Conservation (phyloP, 495 filamentous ascomycete species). For the Cetradonia linearis region DNA sequence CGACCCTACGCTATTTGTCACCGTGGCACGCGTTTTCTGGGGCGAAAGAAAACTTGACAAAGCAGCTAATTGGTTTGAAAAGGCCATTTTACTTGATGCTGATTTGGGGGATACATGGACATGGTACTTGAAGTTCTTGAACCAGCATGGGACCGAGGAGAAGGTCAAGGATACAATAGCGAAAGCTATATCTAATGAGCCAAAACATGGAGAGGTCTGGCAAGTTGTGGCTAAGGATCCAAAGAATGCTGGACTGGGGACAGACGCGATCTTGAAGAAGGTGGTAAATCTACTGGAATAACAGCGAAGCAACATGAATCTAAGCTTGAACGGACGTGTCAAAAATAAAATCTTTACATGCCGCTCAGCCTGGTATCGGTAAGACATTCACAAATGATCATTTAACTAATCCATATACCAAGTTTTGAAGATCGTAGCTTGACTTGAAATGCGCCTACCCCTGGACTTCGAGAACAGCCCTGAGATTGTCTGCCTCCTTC, state of each 20-base stretch:
- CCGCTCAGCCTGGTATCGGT: neutral
- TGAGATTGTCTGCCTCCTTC: neutral
- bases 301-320: neutral
- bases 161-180: conserved; percentile 70
- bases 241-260: conserved; percentile 56
- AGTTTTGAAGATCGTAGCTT: neutral
- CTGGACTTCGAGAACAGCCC: neutral
- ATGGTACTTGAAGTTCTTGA: conserved; percentile 92
- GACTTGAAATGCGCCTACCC: neutral
- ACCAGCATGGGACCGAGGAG: conserved; percentile 86
- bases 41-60: conserved; percentile 75
- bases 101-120: conserved; percentile 93
- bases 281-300: conserved; percentile 52
- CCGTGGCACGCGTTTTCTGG: conserved; percentile 68
- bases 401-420: neutral
- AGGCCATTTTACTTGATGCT: conserved; percentile 74
- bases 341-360: neutral
- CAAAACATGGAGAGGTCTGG: conserved; percentile 90
- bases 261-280: conserved; percentile 73
- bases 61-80: conserved; percentile 92
- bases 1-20: conserved; percentile 73
- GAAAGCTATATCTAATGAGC: conserved; percentile 68
- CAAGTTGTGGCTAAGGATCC: conserved; percentile 78
- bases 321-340: too few species aligned
- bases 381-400: neutral